Evolutionary conservation across 108 stramenopile genomes (phyloP), one percentile per base, ranked within the genome.

Genomic region (Cylindrotheca fusiformis): DNA sequence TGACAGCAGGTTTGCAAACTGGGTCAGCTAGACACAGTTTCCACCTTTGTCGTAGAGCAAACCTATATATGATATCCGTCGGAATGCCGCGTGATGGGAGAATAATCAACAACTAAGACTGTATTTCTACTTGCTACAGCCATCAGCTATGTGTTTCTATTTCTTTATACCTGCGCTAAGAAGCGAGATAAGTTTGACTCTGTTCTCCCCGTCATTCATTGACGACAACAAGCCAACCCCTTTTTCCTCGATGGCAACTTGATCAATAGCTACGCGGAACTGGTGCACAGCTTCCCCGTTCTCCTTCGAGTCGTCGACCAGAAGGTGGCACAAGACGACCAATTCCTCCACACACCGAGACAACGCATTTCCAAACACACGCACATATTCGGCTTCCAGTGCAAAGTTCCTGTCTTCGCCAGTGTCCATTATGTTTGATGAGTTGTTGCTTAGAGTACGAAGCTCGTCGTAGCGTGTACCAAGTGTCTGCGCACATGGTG

Each of bases 321-420:
- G 1, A 6, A 19, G 17, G 48, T 28, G 23, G n/a, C 24, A 53
- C 18, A 57, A 21, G 52, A 60, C 48, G 3, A 69, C 32, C 21
- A 71, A 41, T 57, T 71, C 50, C 55, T 71, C 69, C 12, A 59
- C 69, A 22, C 69, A 56, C 14, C 44, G 55, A 4, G 60, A 50
- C 1, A 71, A 21, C 25, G 60, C 55, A 33, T 30, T 27, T 54
- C 54, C 54, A 18, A 71, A 36, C 3, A 59, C 22, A 8, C 18
- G 30, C 36, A 71, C 33, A 32, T 71, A 71, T 29, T 62, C 69
- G 12, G 44, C 44, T 63, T 71, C 69, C 20, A 71, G 69, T 55
- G 47, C 54, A 17, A 41, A 5, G 48, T 56, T 49, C 21, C 33
- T 27, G 32, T 28, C 33, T 27, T 47, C 29, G 48, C 30, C 59